Percentiles rank a stretch among this genome's conserved stretches.
Conservation (phyloP, 2,329 filamentous ascomycete species). For the Fusarium chaquense region DNA sequence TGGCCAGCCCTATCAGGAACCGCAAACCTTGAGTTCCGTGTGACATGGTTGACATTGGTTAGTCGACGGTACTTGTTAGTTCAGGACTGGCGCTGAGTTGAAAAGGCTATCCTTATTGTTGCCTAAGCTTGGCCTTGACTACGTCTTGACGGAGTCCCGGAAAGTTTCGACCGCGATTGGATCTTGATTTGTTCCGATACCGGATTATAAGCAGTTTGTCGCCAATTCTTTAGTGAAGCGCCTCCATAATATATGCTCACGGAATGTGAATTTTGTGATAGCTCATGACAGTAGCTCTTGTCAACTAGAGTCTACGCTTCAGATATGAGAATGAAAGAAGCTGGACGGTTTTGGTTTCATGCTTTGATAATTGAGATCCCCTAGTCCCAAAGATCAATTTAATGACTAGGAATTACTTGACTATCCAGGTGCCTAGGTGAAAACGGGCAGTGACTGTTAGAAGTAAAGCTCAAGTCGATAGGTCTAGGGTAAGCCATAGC, state of each 20-base stretch:
- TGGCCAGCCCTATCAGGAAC: constrained; percentile 33
- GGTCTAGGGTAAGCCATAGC: background rate
- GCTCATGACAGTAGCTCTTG: background rate
- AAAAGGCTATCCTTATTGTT: background rate
- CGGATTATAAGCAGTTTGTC: background rate
- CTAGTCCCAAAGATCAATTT: background rate
- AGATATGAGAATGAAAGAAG: background rate
- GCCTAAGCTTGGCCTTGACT: background rate
- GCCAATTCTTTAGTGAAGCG: background rate
- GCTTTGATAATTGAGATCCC: background rate
- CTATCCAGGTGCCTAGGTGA: background rate
- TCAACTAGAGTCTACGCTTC: too few species aligned
- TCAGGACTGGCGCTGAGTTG: background rate
- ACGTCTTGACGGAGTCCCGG: background rate
- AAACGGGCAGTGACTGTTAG: background rate
- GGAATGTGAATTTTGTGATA: background rate
- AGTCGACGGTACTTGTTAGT: background rate
- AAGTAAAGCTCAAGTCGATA: too few species aligned
- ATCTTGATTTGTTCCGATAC: background rate
- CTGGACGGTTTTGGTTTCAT: background rate
- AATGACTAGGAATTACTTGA: background rate
- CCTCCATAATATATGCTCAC: too few species aligned
- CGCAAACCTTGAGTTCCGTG: background rate
- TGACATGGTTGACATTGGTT: background rate
- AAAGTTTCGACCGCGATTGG: background rate